Evolutionary conservation across 2,329 filamentous ascomycete genomes (phyloP), one percentile per base, ranked within the genome.

Genomic region (Neopestalotiopsis sp.): DNA sequence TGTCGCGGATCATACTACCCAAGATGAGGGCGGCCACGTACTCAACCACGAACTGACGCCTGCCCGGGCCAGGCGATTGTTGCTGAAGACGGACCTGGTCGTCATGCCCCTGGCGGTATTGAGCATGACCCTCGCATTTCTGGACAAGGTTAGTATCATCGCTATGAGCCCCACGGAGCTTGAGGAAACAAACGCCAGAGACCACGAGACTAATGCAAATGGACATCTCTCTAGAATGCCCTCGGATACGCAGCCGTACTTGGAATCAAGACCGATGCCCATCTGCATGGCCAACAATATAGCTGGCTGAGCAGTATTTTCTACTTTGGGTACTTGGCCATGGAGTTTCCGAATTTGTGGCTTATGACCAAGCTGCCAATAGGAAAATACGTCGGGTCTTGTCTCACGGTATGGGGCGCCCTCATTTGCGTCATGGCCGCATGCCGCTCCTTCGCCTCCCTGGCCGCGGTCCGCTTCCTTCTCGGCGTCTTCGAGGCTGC

Each of bases 281-380:
- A 70, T 14, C 73, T 75, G 17, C 67, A 67, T 1, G 71, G 72
- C 4, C 66, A 74, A 56, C 68, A 75, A 38, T 75, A 75, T 38
- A 70, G 71, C 6, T 75, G 75, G 75, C 58, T 69, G 1, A 71
- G 68, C 32, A 74, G 72, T 4, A 73, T 76, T 42, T 76, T 76
- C 60, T 76, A 75, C 61, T 75, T 76, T 56, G 73, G 75, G 10
- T 82, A 82, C 61, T 74, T 86, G 2, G 73, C 79, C 0, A 82
- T 81, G 1, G 83, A 85, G 59, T 83, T 81, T 66, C 81, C 82
- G 1, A 81, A 81, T 40, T 79, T 79, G 6, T 73, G 75, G 63
- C 65, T 78, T 32, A 69, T 80, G 58, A 74, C 77, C 69, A 61
- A 72, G 63, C 72, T 79, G 4, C 78, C 78, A 14, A 68, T 80